Evolutionary conservation across 371 early-diverging fungal species (phyloP).

Genomic region (Mortierella polycephala): DNA sequence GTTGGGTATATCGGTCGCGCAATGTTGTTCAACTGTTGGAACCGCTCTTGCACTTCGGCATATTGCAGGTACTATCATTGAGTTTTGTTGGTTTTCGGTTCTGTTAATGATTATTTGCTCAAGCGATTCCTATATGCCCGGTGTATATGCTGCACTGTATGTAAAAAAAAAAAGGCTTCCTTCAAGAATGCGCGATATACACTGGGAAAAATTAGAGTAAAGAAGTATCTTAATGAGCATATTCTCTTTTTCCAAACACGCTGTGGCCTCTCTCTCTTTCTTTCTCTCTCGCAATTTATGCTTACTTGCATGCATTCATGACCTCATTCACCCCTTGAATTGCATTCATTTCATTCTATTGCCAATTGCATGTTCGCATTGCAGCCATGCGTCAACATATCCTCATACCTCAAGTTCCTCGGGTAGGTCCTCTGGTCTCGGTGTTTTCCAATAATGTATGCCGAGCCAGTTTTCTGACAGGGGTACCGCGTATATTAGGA

Average conservation of each 20-base stretch:
- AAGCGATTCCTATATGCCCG: too few relatives aligned
- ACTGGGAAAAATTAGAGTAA: too few relatives aligned
- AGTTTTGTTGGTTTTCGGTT: background rate
- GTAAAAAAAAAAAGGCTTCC: too few relatives aligned
- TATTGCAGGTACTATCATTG: slow-evolving; percentile 31
- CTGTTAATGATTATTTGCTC: background rate
- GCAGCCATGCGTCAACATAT: too few relatives aligned
- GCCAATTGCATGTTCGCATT: background rate
- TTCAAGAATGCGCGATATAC: too few relatives aligned
- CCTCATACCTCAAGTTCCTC: slow-evolving; percentile 32
- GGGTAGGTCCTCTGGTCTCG: slow-evolving; percentile 22
- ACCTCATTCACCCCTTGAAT: too few relatives aligned
- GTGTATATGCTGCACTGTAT: too few relatives aligned
- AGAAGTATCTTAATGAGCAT: too few relatives aligned
- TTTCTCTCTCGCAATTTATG: background rate
- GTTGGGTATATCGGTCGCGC: slow-evolving; percentile 31
- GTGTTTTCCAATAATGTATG: slow-evolving; percentile 20
- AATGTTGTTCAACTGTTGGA: slow-evolving; percentile 29
- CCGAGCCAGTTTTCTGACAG: slow-evolving; percentile 21
- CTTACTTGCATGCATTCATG: background rate
- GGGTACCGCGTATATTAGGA: slow-evolving; percentile 34
- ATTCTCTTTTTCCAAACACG: too few relatives aligned
- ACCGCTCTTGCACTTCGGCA: slow-evolving; percentile 32
- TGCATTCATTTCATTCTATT: background rate
- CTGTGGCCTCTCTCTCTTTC: too few relatives aligned